Percentiles rank a stretch among this genome's conserved stretches.
These are phyloP conservation scores for Aspergillus persii DNA, from an alignment of 2,329 filamentous ascomycete genomes.

Conservation along the genomic window DNA sequence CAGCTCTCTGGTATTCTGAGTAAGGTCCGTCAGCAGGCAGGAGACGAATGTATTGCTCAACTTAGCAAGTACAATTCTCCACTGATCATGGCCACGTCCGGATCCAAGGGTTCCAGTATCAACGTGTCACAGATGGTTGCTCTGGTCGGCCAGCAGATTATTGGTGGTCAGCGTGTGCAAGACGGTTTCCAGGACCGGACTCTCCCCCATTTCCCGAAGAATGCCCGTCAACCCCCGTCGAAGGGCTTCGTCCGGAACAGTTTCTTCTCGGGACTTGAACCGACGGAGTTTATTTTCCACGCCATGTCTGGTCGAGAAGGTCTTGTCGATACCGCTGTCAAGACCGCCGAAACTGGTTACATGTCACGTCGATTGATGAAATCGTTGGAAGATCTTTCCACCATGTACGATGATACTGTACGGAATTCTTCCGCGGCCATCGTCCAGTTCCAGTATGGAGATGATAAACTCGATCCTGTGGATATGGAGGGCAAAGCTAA, in stretches of 20 bases:
- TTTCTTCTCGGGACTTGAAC: constrained; percentile 88
- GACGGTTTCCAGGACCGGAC: constrained; percentile 97
- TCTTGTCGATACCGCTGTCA: constrained; percentile 97
- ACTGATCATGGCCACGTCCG: constrained; percentile 94
- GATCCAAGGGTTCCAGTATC: constrained; percentile 94
- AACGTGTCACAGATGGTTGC: constrained; percentile 99
- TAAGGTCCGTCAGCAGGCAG: constrained; percentile 86
- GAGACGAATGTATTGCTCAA: constrained; percentile 84
- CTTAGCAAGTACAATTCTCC: constrained; percentile 90
- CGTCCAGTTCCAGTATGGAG: constrained; percentile 96
- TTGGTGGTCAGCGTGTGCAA: constrained; percentile 84
- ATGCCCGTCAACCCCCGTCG: constrained; percentile 83
- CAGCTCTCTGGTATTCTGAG: constrained; percentile 86
- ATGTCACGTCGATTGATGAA: constrained; percentile 99
- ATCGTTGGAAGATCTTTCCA: constrained; percentile 89
- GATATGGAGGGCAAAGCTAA: constrained; percentile 96
- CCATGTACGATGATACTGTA: constrained; percentile 91
- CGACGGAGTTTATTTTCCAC: constrained; percentile 96
- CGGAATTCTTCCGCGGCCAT: constrained; percentile 84
- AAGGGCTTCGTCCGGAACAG: constrained; percentile 97
- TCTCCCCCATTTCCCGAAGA: constrained; percentile 92
- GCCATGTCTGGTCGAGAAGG: constrained; percentile 98
- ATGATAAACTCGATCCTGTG: constrained; percentile 90
- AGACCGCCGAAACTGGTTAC: constrained; percentile 97
- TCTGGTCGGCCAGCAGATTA: constrained; percentile 96